Base-by-base conservation (phyloP, 1,284 basidiomycete genomes). In the Malassezia sympodialis region DNA sequence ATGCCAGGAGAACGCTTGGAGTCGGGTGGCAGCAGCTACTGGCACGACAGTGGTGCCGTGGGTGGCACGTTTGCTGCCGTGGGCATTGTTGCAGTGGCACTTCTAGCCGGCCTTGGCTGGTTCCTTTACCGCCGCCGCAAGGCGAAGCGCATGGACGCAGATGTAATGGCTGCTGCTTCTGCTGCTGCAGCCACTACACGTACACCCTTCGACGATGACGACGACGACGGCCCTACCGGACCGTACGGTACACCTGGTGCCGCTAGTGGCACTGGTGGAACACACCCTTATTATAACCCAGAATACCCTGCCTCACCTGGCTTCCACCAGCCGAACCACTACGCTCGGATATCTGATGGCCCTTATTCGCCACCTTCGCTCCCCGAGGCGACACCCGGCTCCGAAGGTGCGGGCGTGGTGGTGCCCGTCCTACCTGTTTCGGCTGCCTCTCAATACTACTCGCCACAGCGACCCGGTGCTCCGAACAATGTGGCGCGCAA, bases 41-140 rank as follows among this genome's bases (percentile, higher is more conserved):
- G 71, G 48, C 41, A 59, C 58, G 70, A 74, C 48, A 57, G 57
- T 8, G 70, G 72, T 21, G 70, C 70, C 4, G 72, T 74, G 10
- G 72, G 69, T 27, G 72, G 72, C 15, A 69, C 67, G 4, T 74
- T 74, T 49, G 70, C 72, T 31, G 72, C 64, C 11, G 72, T 74
- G 26, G 72, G 67, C 37, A 61, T 74, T 17, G 68, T 72, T 21
- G 62, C 58, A 19, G 60, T 59, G 27, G 61, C 55, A 8, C 50
- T 73, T 5, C 24, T 74, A 15, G 63, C 59, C 14, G 66, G 51
- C 12, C 43, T 69, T 26, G 61, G 61, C 48, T 74, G 68, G 61
- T 53, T 69, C 56, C 58, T 73, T 24, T 67, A 59, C 50, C 65
- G 64, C 48, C 59, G 70, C 8, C 59, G 65, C 24, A 66, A 67